phyloP scores from a whole-genome alignment of 1,284 basidiomycete genomes.

The Fomitiporia mediterranea region DNA sequence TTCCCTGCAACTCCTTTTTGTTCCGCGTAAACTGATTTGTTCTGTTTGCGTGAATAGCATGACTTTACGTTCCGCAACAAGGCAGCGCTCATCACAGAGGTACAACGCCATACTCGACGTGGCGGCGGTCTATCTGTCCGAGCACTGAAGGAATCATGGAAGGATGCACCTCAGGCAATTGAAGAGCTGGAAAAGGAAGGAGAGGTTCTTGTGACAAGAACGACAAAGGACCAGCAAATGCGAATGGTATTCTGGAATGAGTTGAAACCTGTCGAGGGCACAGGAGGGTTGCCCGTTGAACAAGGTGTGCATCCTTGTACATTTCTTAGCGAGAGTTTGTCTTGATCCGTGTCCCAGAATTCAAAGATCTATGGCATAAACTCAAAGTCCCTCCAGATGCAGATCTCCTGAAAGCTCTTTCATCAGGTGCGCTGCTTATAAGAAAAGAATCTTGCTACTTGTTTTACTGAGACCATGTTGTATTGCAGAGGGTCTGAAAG shows the following conservation, averaged over 20 bases:
- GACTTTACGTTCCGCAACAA: constrained; percentile 85
- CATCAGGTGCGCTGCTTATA: constrained; percentile 45
- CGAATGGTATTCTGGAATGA: constrained; percentile 93
- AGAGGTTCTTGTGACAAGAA: constrained; percentile 81
- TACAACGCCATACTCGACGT: constrained; percentile 72
- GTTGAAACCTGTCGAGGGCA: constrained; percentile 69
- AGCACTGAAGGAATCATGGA: constrained; percentile 85
- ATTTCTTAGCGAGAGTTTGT: not conserved
- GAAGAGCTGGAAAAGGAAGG: constrained; percentile 86
- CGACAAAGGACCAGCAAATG: constrained; percentile 77
- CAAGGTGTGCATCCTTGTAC: constrained; percentile 51
- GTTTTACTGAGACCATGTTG: constrained; percentile 13
- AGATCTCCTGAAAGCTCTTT: constrained; percentile 72
- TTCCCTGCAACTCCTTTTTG: constrained; percentile 5
- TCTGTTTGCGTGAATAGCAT: constrained; percentile 45
- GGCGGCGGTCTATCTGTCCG: constrained; percentile 83
- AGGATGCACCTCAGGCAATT: constrained; percentile 75
- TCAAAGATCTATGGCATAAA: constrained; percentile 80
- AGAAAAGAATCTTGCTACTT: constrained; percentile 7
- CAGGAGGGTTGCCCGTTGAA: constrained; percentile 67
- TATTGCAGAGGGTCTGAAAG: constrained; percentile 65
- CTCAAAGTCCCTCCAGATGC: constrained; percentile 82
- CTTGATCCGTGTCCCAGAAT: constrained; percentile 53
- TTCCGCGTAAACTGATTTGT: no score
- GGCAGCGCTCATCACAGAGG: constrained; percentile 74